These are phyloP conservation scores for Cyberlindnera petersonii DNA, from an alignment of 805 yeast species.

Conservation along the genomic window DNA sequence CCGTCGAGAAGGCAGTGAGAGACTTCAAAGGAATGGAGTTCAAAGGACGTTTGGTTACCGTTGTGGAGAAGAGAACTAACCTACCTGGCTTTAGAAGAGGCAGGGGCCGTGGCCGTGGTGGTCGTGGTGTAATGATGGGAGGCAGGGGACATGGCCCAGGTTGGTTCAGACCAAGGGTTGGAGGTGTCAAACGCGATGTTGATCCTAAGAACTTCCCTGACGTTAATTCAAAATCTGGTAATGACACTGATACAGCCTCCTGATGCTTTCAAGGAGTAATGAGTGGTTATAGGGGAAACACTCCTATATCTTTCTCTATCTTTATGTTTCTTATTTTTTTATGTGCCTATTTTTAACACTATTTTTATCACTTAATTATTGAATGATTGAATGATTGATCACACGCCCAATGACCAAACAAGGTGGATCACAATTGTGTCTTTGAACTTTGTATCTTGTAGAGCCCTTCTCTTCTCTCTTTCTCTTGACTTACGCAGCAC, in stretches of 20 bases:
- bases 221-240: background rate
- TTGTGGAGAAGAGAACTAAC: slow-evolving; percentile 51
- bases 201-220: slow-evolving; percentile 1
- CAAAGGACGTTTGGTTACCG: slow-evolving; percentile 44
- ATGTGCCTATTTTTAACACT: no score
- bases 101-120: slow-evolving; percentile 18
- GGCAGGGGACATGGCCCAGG: slow-evolving; percentile 20
- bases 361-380: no score
- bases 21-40: slow-evolving; percentile 39
- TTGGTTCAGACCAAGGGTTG: slow-evolving; percentile 2
- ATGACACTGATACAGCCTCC: no score
- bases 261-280: no score
- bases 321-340: no score
- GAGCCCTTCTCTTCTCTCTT: no score
- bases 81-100: slow-evolving; percentile 41
- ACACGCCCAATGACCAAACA: no score
- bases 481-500: no score
- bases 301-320: no score
- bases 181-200: slow-evolving; percentile 3
- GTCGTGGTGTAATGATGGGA: slow-evolving; percentile 19
- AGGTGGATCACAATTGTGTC: no score
- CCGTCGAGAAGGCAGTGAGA: slow-evolving; percentile 45
- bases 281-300: no score
- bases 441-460: no score
- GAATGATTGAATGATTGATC: background rate